Base-by-base conservation (phyloP, 2,329 filamentous ascomycete species). In the Plectosphaerella sp. region DNA sequence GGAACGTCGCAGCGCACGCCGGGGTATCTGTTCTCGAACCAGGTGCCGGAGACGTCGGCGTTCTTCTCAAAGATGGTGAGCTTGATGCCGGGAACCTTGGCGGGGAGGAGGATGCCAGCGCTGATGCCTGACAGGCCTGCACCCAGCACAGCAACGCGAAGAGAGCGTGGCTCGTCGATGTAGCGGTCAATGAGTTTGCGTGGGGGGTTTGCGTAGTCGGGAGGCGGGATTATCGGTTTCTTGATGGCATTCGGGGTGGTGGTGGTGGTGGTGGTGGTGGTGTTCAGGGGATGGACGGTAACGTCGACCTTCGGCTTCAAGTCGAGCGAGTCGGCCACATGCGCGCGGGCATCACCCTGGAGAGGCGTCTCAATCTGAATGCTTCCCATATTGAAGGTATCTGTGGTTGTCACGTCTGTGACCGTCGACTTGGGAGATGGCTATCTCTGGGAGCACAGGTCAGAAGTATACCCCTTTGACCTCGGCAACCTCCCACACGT, bases 51-150 rank as follows among this genome's bases (percentile, higher is more conserved):
- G 61, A 88, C 77, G 48, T 87, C 83, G 0, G 71, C 61, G 57
- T 88, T 88, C 68, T 88, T 89, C 61, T 89, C 85, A 50, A 82
- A 82, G 37, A 89, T 83, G 1, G 76, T 80, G 53, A 91, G 67
- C 45, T 87, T 70, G 47, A 90, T 78, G 0, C 78, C 77, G 0
- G 87, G 87, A 0, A 91, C 80, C 57, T 91, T 91, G 10, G 72
- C 77, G 0, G 86, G 87, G 1, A 91, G 70, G 9, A 90, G 67
- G 8, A 84, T 75, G 1, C 86, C 87, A 1, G 87, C 82, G 5
- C 79, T 77, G 36, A 88, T 76, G 3, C 86, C 86, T 0, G 82
- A 67, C 1, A 88, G 66, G 0, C 85, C 86, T 9, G 83, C 84
- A 2, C 86, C 86, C 33, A 88, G 78, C 0, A 88, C 76, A 0